phyloP scores from a whole-genome alignment of 192 early-diverging fungal species.

The Rhizophagus clarus region DNA sequence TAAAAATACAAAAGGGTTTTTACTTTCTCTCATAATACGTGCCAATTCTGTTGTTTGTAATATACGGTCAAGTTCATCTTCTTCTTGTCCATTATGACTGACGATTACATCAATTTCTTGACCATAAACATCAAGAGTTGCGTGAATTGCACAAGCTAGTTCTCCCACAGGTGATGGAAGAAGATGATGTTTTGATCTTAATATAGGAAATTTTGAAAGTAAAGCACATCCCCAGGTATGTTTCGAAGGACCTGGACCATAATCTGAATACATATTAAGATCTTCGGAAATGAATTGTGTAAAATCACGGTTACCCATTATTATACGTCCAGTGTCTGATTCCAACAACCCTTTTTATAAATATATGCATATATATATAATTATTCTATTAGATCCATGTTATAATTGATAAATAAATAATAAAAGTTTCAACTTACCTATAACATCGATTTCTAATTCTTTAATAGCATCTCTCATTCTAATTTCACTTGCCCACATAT shows the following conservation, averaged over 20 bases:
- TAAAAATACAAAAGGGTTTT: constrained; percentile 76
- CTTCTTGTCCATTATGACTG: constrained; percentile 83
- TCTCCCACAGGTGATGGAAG: constrained; percentile 81
- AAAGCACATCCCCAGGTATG: constrained; percentile 87
- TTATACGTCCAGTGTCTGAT: constrained; percentile 77
- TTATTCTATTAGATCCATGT: too few species aligned
- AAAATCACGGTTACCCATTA: constrained; percentile 85
- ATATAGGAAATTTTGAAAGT: constrained; percentile 86
- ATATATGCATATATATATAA: too few species aligned
- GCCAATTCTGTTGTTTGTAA: constrained; percentile 80
- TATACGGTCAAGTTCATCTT: constrained; percentile 70
- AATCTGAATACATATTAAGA: constrained; percentile 77
- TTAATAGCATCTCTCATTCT: constrained; percentile 73
- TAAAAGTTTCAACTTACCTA: constrained; percentile 46
- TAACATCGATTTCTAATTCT: constrained; percentile 78
- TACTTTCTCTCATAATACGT: constrained; percentile 72
- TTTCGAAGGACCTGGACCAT: constrained; percentile 82
- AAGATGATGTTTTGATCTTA: constrained; percentile 70
- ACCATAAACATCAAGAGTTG: constrained; percentile 82
- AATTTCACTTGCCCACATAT: constrained; percentile 79
- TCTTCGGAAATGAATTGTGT: constrained; percentile 78
- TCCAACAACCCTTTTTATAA: constrained; percentile 61
- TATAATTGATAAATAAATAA: not conserved
- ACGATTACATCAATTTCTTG: constrained; percentile 79
- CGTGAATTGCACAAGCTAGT: constrained; percentile 83